Evolutionary conservation across 2,329 filamentous ascomycete species (phyloP), one percentile per base, ranked within the genome.

Genomic region (Ciborinia camelliae): DNA sequence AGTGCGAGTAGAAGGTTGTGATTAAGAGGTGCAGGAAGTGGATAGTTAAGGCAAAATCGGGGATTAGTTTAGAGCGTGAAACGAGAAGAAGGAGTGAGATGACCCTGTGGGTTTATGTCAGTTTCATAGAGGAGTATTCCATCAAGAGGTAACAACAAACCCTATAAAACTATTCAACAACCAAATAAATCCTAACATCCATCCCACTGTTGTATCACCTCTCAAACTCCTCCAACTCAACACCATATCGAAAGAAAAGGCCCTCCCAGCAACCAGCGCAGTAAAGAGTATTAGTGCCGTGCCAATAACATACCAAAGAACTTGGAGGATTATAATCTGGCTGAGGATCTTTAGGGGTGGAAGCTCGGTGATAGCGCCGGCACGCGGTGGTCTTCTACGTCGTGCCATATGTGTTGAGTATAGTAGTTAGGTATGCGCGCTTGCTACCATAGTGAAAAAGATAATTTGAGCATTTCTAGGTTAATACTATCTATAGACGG

Each of bases 21-120:
- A 91, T 77, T 72, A 95, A 69, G 62, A 97, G 84, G 76, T 97
- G 91, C 50, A 97, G 80, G 75, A 90, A 84, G 79, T 96, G 92
- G 23, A 97, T 84, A 2, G 94, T 97, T 30, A 97, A 81, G 39
- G 92, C 91, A 76, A 98, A 99, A 78, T 99, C 95, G 70, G 92
- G 92, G 59, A 98, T 90, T 67, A 98, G 89, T 77, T 98, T 98
- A 55, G 90, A 95, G 68, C 95, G 91, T 26, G 89, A 88, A 70
- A 99, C 86, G 65, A 98, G 81, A 62, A 94, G 79, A 59, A 97
- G 86, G 65, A 97, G 89, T 50, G 92, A 90, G 65, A 96, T 86
- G 50, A 91, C 86, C 75, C 94, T 98, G 73, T 66, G 4, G n/a
- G 6, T 26, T 26, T 35, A 2, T 48, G 52, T 63, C 18, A 47